phyloP scores from a whole-genome alignment of 768 basidiomycete genomes.

The Lentinula raphanica region DNA sequence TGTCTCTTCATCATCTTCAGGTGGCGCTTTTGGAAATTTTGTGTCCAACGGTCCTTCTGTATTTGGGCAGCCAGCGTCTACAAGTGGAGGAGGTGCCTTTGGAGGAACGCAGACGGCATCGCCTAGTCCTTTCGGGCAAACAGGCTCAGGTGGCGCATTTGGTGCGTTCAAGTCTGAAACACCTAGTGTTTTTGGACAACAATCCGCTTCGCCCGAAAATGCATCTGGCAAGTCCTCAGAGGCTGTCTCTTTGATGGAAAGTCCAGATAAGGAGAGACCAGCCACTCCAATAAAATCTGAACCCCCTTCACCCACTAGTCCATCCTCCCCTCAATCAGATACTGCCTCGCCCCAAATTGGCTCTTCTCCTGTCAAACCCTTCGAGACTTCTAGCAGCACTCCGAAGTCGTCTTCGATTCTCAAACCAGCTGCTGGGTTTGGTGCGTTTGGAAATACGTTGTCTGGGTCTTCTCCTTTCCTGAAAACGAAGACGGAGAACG shows the following conservation, averaged over 20 bases:
- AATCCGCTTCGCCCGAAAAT: background rate
- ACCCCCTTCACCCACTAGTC: background rate
- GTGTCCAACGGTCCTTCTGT: slow-evolving; percentile 6
- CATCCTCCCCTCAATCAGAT: background rate
- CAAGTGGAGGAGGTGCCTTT: background rate
- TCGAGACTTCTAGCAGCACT: slow-evolving; percentile 20
- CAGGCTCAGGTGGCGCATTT: background rate
- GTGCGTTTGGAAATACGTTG: slow-evolving; percentile 39
- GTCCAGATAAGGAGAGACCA: background rate
- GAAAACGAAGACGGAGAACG: slow-evolving; percentile 24
- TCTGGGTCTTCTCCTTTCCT: slow-evolving; percentile 51
- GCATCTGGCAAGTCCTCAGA: background rate
- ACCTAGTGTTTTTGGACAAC: background rate
- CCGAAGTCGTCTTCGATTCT: slow-evolving; percentile 37
- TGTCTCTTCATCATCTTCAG: background rate
- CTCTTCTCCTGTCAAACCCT: slow-evolving; percentile 18
- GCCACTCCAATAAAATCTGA: background rate
- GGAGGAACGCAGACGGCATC: background rate
- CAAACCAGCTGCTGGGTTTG: slow-evolving; percentile 31
- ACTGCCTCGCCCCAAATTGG: slow-evolving; percentile 11
- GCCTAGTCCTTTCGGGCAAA: background rate
- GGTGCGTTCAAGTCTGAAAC: background rate
- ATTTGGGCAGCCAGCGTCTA: slow-evolving; percentile 2
- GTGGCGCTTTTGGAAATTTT: slow-evolving; percentile 2
- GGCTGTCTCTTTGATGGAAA: background rate